Evolutionary conservation across 805 yeast species (phyloP).

Genomic region (Danielozyma ontarioensis): DNA sequence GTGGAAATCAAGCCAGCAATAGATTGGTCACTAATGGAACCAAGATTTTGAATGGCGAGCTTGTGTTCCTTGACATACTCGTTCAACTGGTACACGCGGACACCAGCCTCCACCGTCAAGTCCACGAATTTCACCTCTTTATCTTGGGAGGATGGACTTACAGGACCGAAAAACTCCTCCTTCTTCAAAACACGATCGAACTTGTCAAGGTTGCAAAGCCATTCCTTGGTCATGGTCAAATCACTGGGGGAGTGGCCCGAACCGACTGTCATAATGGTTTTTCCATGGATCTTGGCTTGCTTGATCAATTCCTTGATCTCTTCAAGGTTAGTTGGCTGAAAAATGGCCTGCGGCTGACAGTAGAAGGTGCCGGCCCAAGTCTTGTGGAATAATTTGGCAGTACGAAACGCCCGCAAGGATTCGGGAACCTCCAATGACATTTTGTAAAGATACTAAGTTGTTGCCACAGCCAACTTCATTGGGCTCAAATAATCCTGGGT

Average conservation of each 20-base stretch:
- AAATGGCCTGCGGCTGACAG: conserved; percentile 69
- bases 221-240: conserved; percentile 79
- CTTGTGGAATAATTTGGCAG: conserved; percentile 42
- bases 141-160: conserved; percentile 7
- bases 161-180: conserved; percentile 42
- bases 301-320: conserved; percentile 65
- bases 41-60: conserved; percentile 83
- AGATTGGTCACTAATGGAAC: conserved; percentile 91
- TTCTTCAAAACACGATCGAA: conserved; percentile 51
- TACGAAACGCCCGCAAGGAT: conserved; percentile 26
- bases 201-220: conserved; percentile 84
- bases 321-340: conserved; percentile 71
- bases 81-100: conserved; percentile 71
- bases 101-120: conserved; percentile 92
- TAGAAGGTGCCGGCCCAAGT: conserved; percentile 92
- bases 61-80: conserved; percentile 56
- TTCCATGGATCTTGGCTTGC: conserved; percentile 52
- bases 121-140: conserved; percentile 66
- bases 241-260: conserved; percentile 95
- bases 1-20: conserved; percentile 95
- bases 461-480: no score
- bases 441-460: no score
- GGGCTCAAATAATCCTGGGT: no score
- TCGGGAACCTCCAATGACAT: conserved; percentile 27
- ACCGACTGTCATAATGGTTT: conserved; percentile 80